phyloP scores from a whole-genome alignment of 495 filamentous ascomycete genomes.

The Tuber borchii region DNA sequence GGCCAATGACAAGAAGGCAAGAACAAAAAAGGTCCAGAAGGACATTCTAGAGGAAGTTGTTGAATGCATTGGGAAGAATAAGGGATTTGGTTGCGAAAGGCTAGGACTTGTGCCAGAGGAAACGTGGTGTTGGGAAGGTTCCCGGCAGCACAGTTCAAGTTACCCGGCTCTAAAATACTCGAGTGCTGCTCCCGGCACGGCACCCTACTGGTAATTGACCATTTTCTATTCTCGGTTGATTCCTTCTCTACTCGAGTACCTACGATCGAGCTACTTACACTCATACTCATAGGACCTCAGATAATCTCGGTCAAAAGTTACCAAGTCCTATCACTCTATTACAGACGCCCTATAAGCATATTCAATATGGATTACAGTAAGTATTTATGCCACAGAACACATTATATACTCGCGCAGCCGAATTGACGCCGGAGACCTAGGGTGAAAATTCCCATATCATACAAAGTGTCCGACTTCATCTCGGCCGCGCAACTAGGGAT shows the following conservation, averaged over 20 bases:
- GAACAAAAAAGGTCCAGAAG: slow-evolving; percentile 20
- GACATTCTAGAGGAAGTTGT: slow-evolving; percentile 21
- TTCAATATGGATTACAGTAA: background rate
- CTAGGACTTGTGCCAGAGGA: slow-evolving; percentile 16
- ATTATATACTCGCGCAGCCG: background rate
- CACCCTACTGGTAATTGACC: no score
- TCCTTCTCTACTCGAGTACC: no score
- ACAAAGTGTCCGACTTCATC: no score
- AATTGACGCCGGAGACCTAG: no score
- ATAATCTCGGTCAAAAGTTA: background rate
- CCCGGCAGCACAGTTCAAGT: slow-evolving; percentile 12
- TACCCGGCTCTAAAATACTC: slow-evolving; percentile 21
- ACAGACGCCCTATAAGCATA: background rate
- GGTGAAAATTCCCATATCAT: no score
- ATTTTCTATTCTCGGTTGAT: no score
- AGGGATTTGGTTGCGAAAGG: slow-evolving; percentile 2
- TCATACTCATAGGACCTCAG: background rate
- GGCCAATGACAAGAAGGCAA: slow-evolving; percentile 26
- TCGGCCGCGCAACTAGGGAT: background rate
- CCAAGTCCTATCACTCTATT: background rate
- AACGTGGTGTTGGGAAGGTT: slow-evolving; percentile 37
- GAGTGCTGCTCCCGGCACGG: no score
- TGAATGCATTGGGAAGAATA: slow-evolving; percentile 25
- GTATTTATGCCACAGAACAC: background rate
- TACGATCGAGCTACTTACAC: background rate